These are phyloP conservation scores for Cenococcum geophilum DNA, from an alignment of 495 filamentous ascomycete genomes.

Conservation along the genomic window DNA sequence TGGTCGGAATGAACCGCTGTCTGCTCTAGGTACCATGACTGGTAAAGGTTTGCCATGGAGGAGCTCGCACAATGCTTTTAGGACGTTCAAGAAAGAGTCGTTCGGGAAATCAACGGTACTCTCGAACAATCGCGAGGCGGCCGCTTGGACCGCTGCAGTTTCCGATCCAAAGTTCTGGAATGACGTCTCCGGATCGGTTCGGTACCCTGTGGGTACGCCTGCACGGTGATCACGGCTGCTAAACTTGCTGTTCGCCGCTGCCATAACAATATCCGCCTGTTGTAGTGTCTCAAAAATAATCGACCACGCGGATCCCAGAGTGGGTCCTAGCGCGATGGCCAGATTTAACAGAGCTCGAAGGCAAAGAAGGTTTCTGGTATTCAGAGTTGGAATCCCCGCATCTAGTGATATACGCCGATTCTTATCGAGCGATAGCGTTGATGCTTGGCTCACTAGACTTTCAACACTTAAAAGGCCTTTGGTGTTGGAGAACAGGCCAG, in stretches of 20 bases:
- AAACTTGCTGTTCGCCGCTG: slow-evolving; percentile 42
- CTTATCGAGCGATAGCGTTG: slow-evolving; percentile 44
- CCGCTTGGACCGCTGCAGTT: slow-evolving; percentile 81
- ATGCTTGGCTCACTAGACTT: slow-evolving; percentile 48
- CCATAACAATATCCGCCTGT: slow-evolving; percentile 81
- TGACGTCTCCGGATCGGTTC: slow-evolving; percentile 32
- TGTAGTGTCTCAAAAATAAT: slow-evolving; percentile 88
- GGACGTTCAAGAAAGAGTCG: slow-evolving; percentile 67
- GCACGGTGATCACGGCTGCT: slow-evolving; percentile 14
- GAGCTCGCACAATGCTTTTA: slow-evolving; percentile 60
- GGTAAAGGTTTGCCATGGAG: slow-evolving; percentile 41
- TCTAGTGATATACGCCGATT: slow-evolving; percentile 50
- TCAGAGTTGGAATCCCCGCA: slow-evolving; percentile 52
- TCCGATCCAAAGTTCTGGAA: slow-evolving; percentile 64
- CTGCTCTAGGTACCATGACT: slow-evolving; percentile 15
- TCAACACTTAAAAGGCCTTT: slow-evolving; percentile 63
- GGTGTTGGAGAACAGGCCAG: slow-evolving; percentile 54
- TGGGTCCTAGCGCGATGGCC: slow-evolving; percentile 89
- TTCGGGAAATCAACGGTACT: slow-evolving; percentile 84
- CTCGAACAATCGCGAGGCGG: slow-evolving; percentile 79
- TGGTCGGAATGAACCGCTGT: slow-evolving; percentile 6
- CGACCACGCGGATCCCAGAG: slow-evolving; percentile 74
- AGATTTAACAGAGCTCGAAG: slow-evolving; percentile 85
- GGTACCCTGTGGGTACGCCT: slow-evolving; percentile 4
- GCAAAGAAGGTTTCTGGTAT: slow-evolving; percentile 83